Evolutionary conservation across 2,329 filamentous ascomycete genomes (phyloP), one percentile per base, ranked within the genome.

Genomic region (Pseudogymnoascus sp.): DNA sequence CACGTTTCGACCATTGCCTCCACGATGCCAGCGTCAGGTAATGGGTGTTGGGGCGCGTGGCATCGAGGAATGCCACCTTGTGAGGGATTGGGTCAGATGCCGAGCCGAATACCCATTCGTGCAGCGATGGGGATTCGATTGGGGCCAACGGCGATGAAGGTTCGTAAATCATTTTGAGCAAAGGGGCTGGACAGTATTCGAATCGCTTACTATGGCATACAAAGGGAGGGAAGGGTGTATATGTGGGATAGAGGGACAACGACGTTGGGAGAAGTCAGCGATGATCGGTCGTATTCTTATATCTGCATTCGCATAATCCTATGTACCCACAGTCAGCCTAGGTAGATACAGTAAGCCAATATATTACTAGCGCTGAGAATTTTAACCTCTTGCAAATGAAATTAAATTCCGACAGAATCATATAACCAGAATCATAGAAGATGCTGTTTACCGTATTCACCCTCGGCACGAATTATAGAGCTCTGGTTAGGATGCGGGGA

Each of bases 1-100:
- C 76, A 13, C 89, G 85, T 74, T 92, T 88, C 35, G 86, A 82
- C 78, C 89, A 87, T 67, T 87, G 78, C 21, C 90, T 86, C 73
- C 87, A 90, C 65, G 83, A 80, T 67, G 80, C 72, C 40, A 83
- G 78, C 3, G 87, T 89, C 40, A 95, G 78, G 68, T 81, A 85
- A 69, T 88, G 85, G 8, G 83, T 86, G 6, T 89, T 82, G 1
- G 90, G 87, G 1, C 82, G 78, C 36, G 84, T 81, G 8, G 88
- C 83, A 69, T 92, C 89, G 61, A 90, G 78, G 69, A 87, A 84
- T 36, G 77, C 75, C 62, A 77, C 75, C 53, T 72, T 75, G 60
- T 82, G 75, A 1, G 76, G 69, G 5, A 85, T 74, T 6, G 76
- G 72, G 5, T 71, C 77, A 40, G 72, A 77, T 1, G 78, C 76